Evolutionary conservation across 768 basidiomycete genomes (phyloP).

Genomic region (Floccularia luteovirens): DNA sequence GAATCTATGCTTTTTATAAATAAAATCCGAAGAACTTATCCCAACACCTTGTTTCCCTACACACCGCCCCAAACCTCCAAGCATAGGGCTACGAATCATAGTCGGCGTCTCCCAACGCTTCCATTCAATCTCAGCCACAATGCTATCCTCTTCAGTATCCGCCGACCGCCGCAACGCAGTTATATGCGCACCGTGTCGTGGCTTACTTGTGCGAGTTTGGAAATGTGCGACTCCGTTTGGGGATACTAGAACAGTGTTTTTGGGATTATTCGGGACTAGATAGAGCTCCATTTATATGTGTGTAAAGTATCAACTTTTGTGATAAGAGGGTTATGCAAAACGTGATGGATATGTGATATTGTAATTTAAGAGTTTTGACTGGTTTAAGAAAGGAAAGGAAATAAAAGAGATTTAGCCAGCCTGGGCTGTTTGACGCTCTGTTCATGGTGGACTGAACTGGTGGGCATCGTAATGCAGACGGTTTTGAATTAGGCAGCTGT

Average conservation of each 20-base stretch:
- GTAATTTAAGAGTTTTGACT: no score
- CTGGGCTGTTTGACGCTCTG: no score
- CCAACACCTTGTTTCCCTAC: constrained; percentile 19
- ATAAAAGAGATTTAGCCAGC: no score
- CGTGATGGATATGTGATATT: no score
- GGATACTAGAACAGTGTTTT: constrained; percentile 40
- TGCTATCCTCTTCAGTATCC: constrained; percentile 24
- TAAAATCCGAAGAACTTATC: constrained; percentile 26
- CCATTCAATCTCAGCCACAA: constrained; percentile 47
- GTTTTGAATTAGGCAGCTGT: no score
- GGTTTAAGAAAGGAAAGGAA: no score
- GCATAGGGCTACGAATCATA: constrained; percentile 29
- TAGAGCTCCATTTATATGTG: constrained; percentile 39
- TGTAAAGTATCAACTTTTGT: background rate
- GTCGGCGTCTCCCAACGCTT: constrained; percentile 31
- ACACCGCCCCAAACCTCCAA: constrained; percentile 20
- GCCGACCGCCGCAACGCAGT: constrained; percentile 33
- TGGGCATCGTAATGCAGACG: no score
- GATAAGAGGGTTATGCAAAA: no score
- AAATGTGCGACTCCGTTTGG: constrained; percentile 44
- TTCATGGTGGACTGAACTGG: no score
- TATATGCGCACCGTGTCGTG: constrained; percentile 18
- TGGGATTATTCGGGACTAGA: constrained; percentile 42
- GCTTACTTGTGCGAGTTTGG: constrained; percentile 31
- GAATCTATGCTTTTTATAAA: constrained; percentile 33